phyloP scores from a whole-genome alignment of 75 land plant species.

The Pinus tabuliformis region DNA sequence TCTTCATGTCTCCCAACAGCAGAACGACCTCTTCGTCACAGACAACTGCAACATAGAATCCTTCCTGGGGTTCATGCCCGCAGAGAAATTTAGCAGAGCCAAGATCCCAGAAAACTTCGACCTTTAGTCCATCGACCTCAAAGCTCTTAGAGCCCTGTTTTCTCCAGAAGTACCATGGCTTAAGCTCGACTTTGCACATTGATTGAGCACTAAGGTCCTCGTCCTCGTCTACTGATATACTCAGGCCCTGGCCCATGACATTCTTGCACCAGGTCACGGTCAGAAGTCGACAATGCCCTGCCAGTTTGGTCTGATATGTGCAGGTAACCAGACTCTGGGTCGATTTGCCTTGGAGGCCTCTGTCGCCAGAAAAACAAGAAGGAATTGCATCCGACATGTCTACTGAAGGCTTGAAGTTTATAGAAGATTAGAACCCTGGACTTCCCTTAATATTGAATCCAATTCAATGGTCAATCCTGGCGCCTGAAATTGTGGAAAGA shows the following conservation, averaged over 20 bases:
- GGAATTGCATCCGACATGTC: slow-evolving; percentile 4
- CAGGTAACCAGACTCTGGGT: slow-evolving; percentile 22
- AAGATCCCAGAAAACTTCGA: slow-evolving; percentile 35
- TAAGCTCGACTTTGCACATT: slow-evolving; percentile 38
- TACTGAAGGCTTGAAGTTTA: not conserved
- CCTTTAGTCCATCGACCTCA: slow-evolving; percentile 15
- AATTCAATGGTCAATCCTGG: no score
- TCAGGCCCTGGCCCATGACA: slow-evolving; percentile 33
- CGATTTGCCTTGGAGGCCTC: not conserved
- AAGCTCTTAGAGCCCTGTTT: slow-evolving; percentile 12
- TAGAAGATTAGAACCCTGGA: no score
- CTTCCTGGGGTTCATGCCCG: slow-evolving; percentile 28
- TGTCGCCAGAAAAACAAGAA: slow-evolving; percentile 12
- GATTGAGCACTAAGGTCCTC: slow-evolving; percentile 16
- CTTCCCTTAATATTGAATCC: no score
- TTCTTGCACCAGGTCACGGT: slow-evolving; percentile 46
- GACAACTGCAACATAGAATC: slow-evolving; percentile 58
- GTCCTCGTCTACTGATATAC: slow-evolving; percentile 24
- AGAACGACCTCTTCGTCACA: slow-evolving; percentile 51
- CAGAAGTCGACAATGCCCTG: slow-evolving; percentile 23
- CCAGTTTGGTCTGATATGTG: slow-evolving; percentile 39
- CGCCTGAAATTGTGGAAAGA: no score
- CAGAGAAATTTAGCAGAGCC: slow-evolving; percentile 15
- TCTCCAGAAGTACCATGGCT: slow-evolving; percentile 48
- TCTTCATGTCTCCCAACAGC: slow-evolving; percentile 54